Conservation (phyloP, 129 eudicot genomes). For the Tanacetum coccineum region DNA sequence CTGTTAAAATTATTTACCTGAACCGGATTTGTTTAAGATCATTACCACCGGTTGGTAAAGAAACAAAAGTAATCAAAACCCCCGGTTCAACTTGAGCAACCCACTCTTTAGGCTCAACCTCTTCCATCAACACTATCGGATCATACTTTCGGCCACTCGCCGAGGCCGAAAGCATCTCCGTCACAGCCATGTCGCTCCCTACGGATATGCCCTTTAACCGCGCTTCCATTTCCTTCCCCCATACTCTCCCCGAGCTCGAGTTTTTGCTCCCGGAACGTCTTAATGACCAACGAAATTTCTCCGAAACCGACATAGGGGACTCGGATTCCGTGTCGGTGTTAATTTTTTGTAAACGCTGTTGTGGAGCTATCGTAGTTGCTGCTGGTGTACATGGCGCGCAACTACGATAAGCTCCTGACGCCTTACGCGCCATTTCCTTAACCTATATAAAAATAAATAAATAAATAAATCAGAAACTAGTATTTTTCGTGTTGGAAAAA, state of each 20-base stretch:
- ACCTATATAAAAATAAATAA: constrained; percentile 34
- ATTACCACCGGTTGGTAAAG: constrained; percentile 74
- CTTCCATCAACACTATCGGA: constrained; percentile 55
- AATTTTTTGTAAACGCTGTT: constrained; percentile 21
- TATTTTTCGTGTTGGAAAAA: too few relatives aligned
- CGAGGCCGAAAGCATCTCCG: constrained; percentile 40
- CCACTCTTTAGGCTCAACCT: constrained; percentile 72
- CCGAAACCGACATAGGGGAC: constrained; percentile 42
- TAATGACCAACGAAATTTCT: constrained; percentile 46
- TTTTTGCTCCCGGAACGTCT: constrained; percentile 58
- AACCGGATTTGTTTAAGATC: constrained; percentile 89
- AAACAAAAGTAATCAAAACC: constrained; percentile 59
- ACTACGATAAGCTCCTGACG: constrained; percentile 72
- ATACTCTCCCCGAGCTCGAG: constrained; percentile 59
- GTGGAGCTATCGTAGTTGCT: constrained; percentile 18
- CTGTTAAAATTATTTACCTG: constrained; percentile 40
- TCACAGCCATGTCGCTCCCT: constrained; percentile 38
- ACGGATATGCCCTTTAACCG: constrained; percentile 60
- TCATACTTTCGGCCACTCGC: constrained; percentile 55
- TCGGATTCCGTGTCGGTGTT: constrained; percentile 32
- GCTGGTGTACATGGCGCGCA: constrained; percentile 69
- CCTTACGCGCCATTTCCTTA: constrained; percentile 85
- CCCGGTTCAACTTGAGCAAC: constrained; percentile 84
- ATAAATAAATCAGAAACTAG: too few relatives aligned
- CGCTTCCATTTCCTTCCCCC: constrained; percentile 79